Base-by-base conservation (phyloP, 441 rosid species). In the Pelargonium exstipulatum region DNA sequence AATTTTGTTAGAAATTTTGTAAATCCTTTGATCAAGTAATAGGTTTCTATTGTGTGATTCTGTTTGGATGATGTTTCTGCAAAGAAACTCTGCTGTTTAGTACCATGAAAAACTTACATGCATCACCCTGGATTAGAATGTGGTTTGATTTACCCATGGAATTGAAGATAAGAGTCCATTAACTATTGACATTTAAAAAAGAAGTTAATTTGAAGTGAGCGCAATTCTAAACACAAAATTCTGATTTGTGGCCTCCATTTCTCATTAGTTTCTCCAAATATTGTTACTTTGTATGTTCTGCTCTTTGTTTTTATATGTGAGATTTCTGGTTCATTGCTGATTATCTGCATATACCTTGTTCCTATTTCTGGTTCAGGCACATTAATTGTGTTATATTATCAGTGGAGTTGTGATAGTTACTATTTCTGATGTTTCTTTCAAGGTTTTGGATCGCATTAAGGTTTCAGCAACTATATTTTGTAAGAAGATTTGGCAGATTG, bases 401-500 rank as follows among this genome's bases (percentile, higher is more conserved):
- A 16, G 9, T 26, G 26, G 48, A 14, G 43, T 64, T 62, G 40
- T 35, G n/a, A 51, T 42, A 46, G 6, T 40, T 48, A 5, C 17
- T 12, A 3, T 18, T 68, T 61, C n/a, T 66, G 76, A 71, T 72
- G 53, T 80, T 68, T 70, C 62, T 49, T 70, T 82, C 81, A 74
- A 94, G 99, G 86, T 94, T 90, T 78, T 94, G 99, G 99, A 85
- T 87, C 70, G 74, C 88, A 62, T 77, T 91, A 74, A 87, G 87
- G 82, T 94, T 82, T 86, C 86, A 85, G 70, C 96, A 86, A 76
- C 80, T 90, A 68, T 83, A 74, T 62, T 82, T 82, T 73, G 69
- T 76, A 61, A 87, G 81, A 78, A 86, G 81, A 62, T 82, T 66
- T 86, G 91, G 91, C 72, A 83, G 84, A 80, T 69, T 78, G 74